Base-by-base conservation (phyloP, 331 rosid genomes). In the Prunus yedoensis region DNA sequence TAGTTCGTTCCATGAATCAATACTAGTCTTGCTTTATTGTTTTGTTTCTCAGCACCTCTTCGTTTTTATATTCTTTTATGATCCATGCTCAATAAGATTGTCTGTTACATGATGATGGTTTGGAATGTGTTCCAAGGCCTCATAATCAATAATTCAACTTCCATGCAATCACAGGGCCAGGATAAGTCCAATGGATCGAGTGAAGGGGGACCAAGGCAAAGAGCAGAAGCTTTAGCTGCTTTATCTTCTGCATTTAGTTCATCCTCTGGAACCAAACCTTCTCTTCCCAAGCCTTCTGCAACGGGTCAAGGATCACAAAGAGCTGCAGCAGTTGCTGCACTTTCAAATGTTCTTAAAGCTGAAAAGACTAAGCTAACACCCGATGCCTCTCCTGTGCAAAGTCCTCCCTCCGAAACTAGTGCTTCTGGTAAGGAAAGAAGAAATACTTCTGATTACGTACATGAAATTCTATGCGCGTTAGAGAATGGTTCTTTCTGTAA, bases 241-340 rank as follows among this genome's bases (percentile, higher is more conserved):
- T 85, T 95, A 77, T 81, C 88, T 78, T 83, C 91, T 65, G 99
- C 99, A 25, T 95, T 95, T 80, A 88, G 81, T 73, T 85, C 96
- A 59, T 80, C 97, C 17, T 43, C 97, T 8, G 82, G 85, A 72
- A 47, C 70, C 71, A 89, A 84, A 70, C 13, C 67, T 51, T 50
- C 78, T 84, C 41, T 85, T 80, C 81, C 90, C 23, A 85, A 84
- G 82, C 59, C 89, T 59, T 69, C 97, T 73, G 81, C 80, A 17
- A 61, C 80, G 50, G 57, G 87, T 81, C 96, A 85, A 83, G 97
- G 97, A 79, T 90, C 99, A 51, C 99, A 94, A 82, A 92, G 99
- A 82, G 96, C 96, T 67, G 97, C 97, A 38, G 99, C 99, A 60
- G 99, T 95, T 50, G 99, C 99, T 78, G 99, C 99, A 59, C 97